These are phyloP conservation scores for Anthracocystis panici-leucophaei DNA, from an alignment of 1,284 basidiomycete species.

Conservation along the genomic window DNA sequence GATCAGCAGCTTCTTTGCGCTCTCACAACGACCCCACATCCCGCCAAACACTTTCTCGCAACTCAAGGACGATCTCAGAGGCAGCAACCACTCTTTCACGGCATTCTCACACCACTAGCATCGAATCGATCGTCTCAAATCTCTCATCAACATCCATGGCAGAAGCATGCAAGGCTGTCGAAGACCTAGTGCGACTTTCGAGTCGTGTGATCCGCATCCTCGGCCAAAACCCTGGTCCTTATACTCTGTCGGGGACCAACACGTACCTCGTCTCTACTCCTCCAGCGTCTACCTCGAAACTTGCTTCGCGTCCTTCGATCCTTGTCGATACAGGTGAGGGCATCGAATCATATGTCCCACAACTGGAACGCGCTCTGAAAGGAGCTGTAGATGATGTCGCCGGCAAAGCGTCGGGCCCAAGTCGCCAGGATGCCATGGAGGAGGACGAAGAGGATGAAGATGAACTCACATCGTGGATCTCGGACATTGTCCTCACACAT, in stretches of 20 bases:
- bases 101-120: neutral
- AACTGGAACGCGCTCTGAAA: slow-evolving; percentile 76
- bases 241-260: slow-evolving; percentile 90
- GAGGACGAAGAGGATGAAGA: slow-evolving; percentile 37
- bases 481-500: slow-evolving; percentile 86
- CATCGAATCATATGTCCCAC: slow-evolving; percentile 76
- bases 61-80: neutral
- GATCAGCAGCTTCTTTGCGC: too few species aligned
- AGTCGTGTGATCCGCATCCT: slow-evolving; percentile 70
- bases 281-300: slow-evolving; percentile 53
- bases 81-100: too few species aligned
- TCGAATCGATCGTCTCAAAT: neutral
- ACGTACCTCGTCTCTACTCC: slow-evolving; percentile 82
- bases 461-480: slow-evolving; percentile 53
- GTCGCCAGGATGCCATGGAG: slow-evolving; percentile 21
- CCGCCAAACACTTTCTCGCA: neutral
- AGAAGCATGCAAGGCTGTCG: slow-evolving; percentile 47
- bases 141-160: slow-evolving; percentile 33
- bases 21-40: too few species aligned
- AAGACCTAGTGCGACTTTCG: slow-evolving; percentile 45
- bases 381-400: slow-evolving; percentile 34
- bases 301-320: slow-evolving; percentile 75
- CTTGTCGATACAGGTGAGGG: slow-evolving; percentile 92
- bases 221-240: slow-evolving; percentile 86
- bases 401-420: neutral